Evolutionary conservation across 1,284 basidiomycete species (phyloP), one percentile per base, ranked within the genome.

Genomic region (Cutaneotrichosporon sp.): DNA sequence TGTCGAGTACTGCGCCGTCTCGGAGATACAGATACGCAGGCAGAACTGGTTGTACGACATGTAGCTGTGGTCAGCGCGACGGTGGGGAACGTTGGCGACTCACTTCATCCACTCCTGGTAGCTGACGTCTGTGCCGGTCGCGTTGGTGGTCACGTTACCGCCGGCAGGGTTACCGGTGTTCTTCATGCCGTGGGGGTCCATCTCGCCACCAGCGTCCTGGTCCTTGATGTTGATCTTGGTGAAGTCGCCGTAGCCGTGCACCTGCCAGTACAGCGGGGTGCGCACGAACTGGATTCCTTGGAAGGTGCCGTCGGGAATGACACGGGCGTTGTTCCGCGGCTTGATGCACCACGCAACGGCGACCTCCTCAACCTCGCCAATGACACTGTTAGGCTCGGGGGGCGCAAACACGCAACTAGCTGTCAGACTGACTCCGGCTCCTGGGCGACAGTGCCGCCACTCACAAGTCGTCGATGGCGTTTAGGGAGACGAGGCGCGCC

Each of bases 271-370:
- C 24, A 76, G 67, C 6, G 75, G 75, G 24, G 78, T 79, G 63
- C 76, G 76, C 59, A 79, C 72, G 59, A 78, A 79, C 68, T 79
- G 78, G 33, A 76, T 77, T 10, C 75, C 70, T 46, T 67, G 70
- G 63, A 80, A 65, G 19, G 77, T 75, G 38, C 77, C 78, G 52
- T 77, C 70, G 33, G 79, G 79, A 54, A 80, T 79, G 46, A 78
- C 64, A 46, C 79, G 73, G 35, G 79, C 71, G 55, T 78, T 73
- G 70, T 79, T 79, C 32, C 79, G 75, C 77, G 68, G 66, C 62
- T 79, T 76, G 50, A 79, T 78, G 72, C 80, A 82, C 75, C 76
- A 82, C 16, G 80, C 77, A 38, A 82, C 81, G 52, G 76, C 76
- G 53, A 73, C 66, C 39, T 65, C 71, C 68, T 82, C 81, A 22